Evolutionary conservation across 2,329 filamentous ascomycete species (phyloP).

Genomic region (Fusarium nisikadoi): DNA sequence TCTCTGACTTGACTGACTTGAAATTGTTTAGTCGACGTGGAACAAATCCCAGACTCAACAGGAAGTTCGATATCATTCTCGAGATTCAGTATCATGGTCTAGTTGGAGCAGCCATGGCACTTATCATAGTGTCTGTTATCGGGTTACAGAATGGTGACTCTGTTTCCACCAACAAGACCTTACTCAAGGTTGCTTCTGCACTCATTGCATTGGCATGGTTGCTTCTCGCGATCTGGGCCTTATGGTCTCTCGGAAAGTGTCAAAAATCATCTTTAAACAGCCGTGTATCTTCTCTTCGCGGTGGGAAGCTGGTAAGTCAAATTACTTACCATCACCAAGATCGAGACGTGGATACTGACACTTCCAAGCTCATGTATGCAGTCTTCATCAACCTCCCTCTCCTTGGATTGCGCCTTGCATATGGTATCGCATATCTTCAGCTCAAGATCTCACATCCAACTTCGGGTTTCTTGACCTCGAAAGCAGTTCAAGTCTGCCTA

Average conservation of each 20-base stretch:
- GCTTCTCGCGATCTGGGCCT: background rate
- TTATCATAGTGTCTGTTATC: constrained; percentile 5
- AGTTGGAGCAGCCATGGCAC: constrained; percentile 5
- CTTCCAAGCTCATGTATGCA: constrained; percentile 3
- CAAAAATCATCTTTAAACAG: background rate
- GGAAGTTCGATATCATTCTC: constrained; percentile 10
- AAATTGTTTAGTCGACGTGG: background rate
- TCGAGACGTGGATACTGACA: background rate
- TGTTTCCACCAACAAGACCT: background rate
- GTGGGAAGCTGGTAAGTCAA: constrained; percentile 2
- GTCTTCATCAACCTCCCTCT: constrained; percentile 11
- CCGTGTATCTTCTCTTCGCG: background rate
- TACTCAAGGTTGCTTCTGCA: constrained; percentile 3
- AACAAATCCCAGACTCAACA: constrained; percentile 10
- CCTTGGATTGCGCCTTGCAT: constrained; percentile 5
- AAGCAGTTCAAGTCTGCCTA: constrained; percentile 5
- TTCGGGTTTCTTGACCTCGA: constrained; percentile 10
- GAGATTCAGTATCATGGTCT: constrained; percentile 14
- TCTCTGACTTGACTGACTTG: background rate
- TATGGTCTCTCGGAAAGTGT: constrained; percentile 12
- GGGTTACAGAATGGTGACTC: background rate
- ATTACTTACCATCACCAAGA: background rate
- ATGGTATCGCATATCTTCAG: constrained; percentile 10
- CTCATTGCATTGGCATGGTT: constrained; percentile 13
- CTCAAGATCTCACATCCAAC: constrained; percentile 1